Base-by-base conservation (phyloP, 192 early-diverging fungal species). In the Chytriomyces confervae region DNA sequence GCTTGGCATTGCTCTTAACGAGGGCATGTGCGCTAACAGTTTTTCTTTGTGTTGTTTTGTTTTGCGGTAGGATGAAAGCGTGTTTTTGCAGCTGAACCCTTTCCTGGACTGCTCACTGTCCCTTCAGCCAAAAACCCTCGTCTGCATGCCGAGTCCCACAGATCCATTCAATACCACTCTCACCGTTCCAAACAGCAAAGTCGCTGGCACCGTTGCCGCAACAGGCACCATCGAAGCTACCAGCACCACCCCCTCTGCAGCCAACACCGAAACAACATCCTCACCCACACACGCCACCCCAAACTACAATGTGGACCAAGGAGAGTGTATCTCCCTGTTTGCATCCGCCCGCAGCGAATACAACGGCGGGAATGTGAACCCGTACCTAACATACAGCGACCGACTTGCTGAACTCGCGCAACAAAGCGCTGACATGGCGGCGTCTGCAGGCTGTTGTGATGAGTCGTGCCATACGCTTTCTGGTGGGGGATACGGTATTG, bases 391-490 rank as follows among this genome's bases (percentile, higher is more conserved):
- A 61, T 74, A n/a, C 24, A 44, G 27, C 9, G n/a, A 13, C 60
- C 18, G 45, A n/a, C 72, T 74, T 16, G 72, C 72, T 8, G 7
- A 7, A 7, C 29, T 44, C 7, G 72, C 72, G 6, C 72, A 74
- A 57, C 43, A 16, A 5, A 27, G n/a, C n/a, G 72, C 60, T 13
- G 60, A 74, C 61, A 62, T 45, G 60, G 62, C 24, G 5, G 72
- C 72, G 29, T 18, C 20, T 7, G 43, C n/a, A 11, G 44, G 45
- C 0, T 74, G 72, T 61, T 74, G 72, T 46, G 72, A 74, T 24
- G 53, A n/a, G n/a, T 57, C 72, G 27, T 74, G 72, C 61, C 72
- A 74, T 9, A 74, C 53, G 8, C 16, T 61, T 9, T 62, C 57
- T 6, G 72, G 72, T 18, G 51, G 51, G 36, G n/a, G 18, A 0